These are phyloP conservation scores for Pichia thaimueangensis DNA, from an alignment of 805 yeast genomes.

Conservation along the genomic window DNA sequence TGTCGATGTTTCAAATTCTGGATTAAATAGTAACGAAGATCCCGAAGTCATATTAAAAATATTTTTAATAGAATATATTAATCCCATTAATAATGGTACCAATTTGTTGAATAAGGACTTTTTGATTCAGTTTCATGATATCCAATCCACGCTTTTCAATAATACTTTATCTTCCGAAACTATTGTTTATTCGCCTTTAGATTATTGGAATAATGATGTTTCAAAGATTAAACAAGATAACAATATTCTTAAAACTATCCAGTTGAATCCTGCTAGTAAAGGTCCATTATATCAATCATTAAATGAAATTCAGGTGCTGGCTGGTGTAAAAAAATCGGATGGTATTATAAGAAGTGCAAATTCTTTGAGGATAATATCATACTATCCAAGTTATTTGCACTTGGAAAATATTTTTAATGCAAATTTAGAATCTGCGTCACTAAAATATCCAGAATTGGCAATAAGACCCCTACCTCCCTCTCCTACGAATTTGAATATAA, in stretches of 20 bases:
- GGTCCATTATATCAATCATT: slow-evolving; percentile 16
- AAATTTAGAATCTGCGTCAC: slow-evolving; percentile 24
- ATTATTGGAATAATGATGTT: slow-evolving; percentile 36
- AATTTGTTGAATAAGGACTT: slow-evolving; percentile 3
- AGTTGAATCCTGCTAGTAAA: slow-evolving; percentile 18
- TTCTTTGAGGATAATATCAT: slow-evolving; percentile 32
- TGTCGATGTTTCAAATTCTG: not conserved
- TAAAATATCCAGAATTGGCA: not conserved
- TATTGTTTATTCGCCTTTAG: slow-evolving; percentile 33
- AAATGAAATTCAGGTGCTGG: slow-evolving; percentile 27
- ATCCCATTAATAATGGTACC: not conserved
- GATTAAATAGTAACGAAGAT: not conserved
- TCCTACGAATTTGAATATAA: not conserved
- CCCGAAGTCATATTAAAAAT: not conserved
- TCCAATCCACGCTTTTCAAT: slow-evolving; percentile 4
- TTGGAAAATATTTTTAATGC: slow-evolving; percentile 27
- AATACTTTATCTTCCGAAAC: not conserved
- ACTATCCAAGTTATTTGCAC: slow-evolving; percentile 19
- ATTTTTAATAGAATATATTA: not conserved
- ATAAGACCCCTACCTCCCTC: not conserved
- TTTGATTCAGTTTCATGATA: not conserved
- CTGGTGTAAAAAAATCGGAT: slow-evolving; percentile 36
- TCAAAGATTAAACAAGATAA: slow-evolving; percentile 27
- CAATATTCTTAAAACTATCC: slow-evolving; percentile 35
- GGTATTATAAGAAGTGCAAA: slow-evolving; percentile 38